phyloP scores from a whole-genome alignment of 495 filamentous ascomycete species.

The Echria macrotheca region DNA sequence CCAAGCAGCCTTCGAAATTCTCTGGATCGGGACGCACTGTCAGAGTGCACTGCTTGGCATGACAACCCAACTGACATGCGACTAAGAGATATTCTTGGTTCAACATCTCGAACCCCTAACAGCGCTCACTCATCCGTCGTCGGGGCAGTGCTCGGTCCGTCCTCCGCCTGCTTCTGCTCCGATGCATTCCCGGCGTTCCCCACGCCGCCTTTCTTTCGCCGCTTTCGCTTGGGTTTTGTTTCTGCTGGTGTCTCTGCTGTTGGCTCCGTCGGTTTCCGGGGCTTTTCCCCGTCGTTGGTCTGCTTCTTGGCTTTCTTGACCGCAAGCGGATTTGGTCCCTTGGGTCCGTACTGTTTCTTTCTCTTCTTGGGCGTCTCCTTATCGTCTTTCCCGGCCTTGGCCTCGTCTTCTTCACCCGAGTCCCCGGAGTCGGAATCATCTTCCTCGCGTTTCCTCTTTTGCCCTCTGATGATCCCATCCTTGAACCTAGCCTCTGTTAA shows the following conservation, averaged over 20 bases:
- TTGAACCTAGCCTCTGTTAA: constrained; percentile 13
- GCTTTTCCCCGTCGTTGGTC: constrained; percentile 11
- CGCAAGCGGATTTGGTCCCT: constrained; percentile 84
- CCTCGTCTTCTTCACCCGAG: constrained; percentile 19
- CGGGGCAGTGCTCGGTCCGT: not conserved
- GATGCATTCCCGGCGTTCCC: not conserved
- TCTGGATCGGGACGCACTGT: too few species aligned
- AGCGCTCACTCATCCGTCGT: not conserved
- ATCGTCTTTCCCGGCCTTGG: constrained; percentile 17
- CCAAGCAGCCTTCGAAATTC: too few species aligned
- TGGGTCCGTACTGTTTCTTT: constrained; percentile 57
- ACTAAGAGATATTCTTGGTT: too few species aligned
- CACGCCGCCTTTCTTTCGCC: constrained; percentile 37
- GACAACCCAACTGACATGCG: too few species aligned
- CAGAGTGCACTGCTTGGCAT: too few species aligned
- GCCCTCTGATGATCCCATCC: constrained; percentile 23
- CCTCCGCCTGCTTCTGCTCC: not conserved
- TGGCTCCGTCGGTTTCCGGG: constrained; percentile 14
- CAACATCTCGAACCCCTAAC: too few species aligned
- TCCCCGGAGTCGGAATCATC: constrained; percentile 31
- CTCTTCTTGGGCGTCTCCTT: constrained; percentile 50
- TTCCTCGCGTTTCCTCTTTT: constrained; percentile 51
- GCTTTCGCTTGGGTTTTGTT: constrained; percentile 37
- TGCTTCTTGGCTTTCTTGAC: constrained; percentile 61
- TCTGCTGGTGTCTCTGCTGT: constrained; percentile 17